A percentile compares a stretch with the other conserved stretches of the same genome.
These are phyloP conservation scores for Daldinia eschscholtzii DNA, from an alignment of 2,329 filamentous ascomycete genomes.

Conservation along the genomic window DNA sequence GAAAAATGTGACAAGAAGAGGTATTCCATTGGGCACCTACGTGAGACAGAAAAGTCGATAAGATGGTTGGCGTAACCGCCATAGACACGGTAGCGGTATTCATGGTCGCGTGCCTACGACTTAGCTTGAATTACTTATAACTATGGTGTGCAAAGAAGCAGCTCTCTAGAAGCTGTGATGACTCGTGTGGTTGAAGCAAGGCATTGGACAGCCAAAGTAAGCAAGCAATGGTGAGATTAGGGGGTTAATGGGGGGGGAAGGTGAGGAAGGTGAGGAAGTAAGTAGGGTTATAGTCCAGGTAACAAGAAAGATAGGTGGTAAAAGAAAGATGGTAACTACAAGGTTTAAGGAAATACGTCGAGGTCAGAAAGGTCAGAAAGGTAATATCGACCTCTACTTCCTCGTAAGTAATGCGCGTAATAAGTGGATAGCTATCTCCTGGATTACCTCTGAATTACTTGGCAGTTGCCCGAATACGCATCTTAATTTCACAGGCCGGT, in stretches of 20 bases:
- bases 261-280: too few relatives aligned
- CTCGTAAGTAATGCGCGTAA: slow-evolving; percentile 17
- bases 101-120: slow-evolving; percentile 53
- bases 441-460: slow-evolving; percentile 2
- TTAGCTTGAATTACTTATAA: slow-evolving; percentile 5
- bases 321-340: background rate
- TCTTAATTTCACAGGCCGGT: slow-evolving; percentile 33
- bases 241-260: background rate
- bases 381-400: slow-evolving; percentile 7
- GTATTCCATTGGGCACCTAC: slow-evolving; percentile 62
- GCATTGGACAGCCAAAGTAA: slow-evolving; percentile 24
- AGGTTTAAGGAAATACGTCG: background rate
- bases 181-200: slow-evolving; percentile 18
- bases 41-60: slow-evolving; percentile 89
- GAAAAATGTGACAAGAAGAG: background rate
- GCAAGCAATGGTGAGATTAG: background rate
- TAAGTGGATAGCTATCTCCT: slow-evolving; percentile 23
- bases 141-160: slow-evolving; percentile 10
- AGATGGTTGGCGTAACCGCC: slow-evolving; percentile 87
- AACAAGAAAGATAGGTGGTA: slow-evolving; percentile 13
- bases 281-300: slow-evolving; percentile 2
- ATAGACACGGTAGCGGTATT: slow-evolving; percentile 82
- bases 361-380: background rate
- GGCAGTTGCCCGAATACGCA: slow-evolving; percentile 9
- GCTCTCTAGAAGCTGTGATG: slow-evolving; percentile 26